Evolutionary conservation across 192 early-diverging fungal genomes (phyloP).

Genomic region (Coemansia sp.): DNA sequence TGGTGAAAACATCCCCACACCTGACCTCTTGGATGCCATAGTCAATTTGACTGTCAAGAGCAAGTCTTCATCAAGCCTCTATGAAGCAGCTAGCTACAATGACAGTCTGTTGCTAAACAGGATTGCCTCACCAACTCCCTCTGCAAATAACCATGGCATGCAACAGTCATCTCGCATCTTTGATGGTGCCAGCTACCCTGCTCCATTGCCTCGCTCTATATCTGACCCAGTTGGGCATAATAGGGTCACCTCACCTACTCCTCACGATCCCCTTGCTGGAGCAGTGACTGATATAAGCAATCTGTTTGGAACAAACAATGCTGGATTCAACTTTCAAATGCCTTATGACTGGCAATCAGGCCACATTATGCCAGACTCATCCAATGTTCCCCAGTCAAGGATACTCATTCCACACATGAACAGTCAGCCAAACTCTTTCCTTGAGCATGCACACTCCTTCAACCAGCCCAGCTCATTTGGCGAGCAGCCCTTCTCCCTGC

Average conservation of each 20-base stretch:
- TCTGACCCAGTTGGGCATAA: background rate
- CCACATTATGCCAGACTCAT: background rate
- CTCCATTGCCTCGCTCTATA: background rate
- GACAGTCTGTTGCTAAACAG: background rate
- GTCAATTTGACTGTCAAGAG: slow-evolving; percentile 40
- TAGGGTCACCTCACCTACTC: background rate
- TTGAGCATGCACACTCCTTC: background rate
- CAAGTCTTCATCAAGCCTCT: background rate
- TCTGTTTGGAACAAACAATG: slow-evolving; percentile 7
- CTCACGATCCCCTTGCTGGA: background rate
- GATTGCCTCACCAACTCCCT: background rate
- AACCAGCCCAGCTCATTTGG: background rate
- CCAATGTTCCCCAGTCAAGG: background rate
- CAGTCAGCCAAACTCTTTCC: background rate
- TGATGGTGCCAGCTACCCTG: background rate
- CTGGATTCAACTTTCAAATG: slow-evolving; percentile 27
- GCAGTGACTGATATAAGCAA: background rate
- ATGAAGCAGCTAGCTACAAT: background rate
- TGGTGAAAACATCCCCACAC: slow-evolving; percentile 8
- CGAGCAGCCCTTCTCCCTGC: slow-evolving; percentile 3
- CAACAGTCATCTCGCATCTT: background rate
- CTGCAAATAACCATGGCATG: too few species aligned
- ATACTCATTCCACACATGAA: background rate
- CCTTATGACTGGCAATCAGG: slow-evolving; percentile 6
- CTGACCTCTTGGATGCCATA: slow-evolving; percentile 41